Percentiles rank a stretch among this genome's conserved stretches.
These are phyloP conservation scores for Pseudogymnoascus verrucosus DNA, from an alignment of 2,329 filamentous ascomycete genomes.

Conservation along the genomic window DNA sequence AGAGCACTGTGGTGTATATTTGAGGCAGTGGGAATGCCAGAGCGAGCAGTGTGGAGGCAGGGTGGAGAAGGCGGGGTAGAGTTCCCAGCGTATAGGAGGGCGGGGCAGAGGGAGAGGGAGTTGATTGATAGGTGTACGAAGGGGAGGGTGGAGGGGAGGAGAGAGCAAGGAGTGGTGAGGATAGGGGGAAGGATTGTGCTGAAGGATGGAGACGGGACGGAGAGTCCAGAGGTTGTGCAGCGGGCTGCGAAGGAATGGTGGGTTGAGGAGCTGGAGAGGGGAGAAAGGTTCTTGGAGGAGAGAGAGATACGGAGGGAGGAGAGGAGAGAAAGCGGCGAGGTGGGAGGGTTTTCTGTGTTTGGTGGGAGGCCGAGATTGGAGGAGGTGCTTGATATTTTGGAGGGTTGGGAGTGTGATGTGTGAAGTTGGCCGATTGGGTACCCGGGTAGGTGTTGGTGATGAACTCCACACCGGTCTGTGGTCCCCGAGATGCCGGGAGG, in stretches of 20 bases:
- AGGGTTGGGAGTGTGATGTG: not conserved
- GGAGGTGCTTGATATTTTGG: not conserved
- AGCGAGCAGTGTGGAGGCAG: conserved; percentile 3
- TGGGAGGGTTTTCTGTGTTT: not conserved
- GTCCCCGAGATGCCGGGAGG: not conserved
- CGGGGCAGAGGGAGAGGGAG: not conserved
- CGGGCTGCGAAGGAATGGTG: not conserved
- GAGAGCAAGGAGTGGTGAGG: not conserved
- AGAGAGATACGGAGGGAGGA: not conserved
- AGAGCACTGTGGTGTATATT: conserved; percentile 13
- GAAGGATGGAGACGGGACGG: not conserved
- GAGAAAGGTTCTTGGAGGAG: not conserved
- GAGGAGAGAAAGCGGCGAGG: not conserved
- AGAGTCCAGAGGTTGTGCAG: not conserved
- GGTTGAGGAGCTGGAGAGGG: not conserved
- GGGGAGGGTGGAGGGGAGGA: not conserved
- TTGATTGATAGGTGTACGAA: not conserved
- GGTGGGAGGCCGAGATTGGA: not conserved
- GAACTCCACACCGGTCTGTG: not conserved
- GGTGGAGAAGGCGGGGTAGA: conserved; percentile 7
- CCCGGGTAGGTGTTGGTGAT: not conserved
- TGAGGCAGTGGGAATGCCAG: conserved; percentile 8
- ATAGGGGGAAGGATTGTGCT: not conserved
- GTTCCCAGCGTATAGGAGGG: not conserved
- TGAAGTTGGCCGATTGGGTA: not conserved